Percentiles rank a stretch among this genome's conserved stretches.
phyloP scores from a whole-genome alignment of 2,329 filamentous ascomycete species.

The Aspergillus clavatus region DNA sequence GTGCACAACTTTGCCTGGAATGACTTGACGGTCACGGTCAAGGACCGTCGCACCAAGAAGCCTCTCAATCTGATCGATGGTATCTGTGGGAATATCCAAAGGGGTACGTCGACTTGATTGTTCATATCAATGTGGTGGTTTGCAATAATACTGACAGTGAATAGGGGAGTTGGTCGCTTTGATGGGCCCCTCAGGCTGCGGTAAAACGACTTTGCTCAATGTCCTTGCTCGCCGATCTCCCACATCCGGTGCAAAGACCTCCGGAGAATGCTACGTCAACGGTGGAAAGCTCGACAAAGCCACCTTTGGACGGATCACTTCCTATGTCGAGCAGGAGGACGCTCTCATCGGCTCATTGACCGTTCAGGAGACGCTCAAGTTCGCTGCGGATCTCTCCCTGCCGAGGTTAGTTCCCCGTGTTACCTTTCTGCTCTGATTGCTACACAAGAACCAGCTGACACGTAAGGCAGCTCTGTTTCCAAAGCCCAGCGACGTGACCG shows the following conservation, averaged over 20 bases:
- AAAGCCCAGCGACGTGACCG: conserved; percentile 57
- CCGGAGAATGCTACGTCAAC: conserved; percentile 59
- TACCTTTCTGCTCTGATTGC: neutral
- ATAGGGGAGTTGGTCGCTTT: conserved; percentile 68
- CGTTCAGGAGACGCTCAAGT: conserved; percentile 71
- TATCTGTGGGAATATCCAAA: conserved; percentile 60
- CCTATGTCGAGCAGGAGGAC: conserved; percentile 86
- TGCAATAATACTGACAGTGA: neutral
- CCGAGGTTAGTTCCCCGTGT: conserved; percentile 36
- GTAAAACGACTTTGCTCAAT: conserved; percentile 82
- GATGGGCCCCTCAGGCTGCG: conserved; percentile 70
- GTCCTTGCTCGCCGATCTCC: conserved; percentile 63
- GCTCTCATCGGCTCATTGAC: conserved; percentile 76
- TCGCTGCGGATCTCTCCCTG: conserved; percentile 66
- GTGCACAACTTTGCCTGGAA: conserved; percentile 64
- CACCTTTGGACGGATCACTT: conserved; percentile 61
- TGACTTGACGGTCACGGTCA: conserved; percentile 64
- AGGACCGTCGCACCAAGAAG: conserved; percentile 62
- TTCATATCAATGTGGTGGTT: neutral
- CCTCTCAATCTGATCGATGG: conserved; percentile 59
- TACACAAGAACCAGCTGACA: conserved; percentile 6
- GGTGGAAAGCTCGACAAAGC: conserved; percentile 50
- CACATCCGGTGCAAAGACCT: conserved; percentile 50
- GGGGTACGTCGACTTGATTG: conserved; percentile 49
- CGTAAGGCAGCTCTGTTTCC: conserved; percentile 41